Conservation (phyloP, 768 basidiomycete genomes). For the Suillus subaureus region DNA sequence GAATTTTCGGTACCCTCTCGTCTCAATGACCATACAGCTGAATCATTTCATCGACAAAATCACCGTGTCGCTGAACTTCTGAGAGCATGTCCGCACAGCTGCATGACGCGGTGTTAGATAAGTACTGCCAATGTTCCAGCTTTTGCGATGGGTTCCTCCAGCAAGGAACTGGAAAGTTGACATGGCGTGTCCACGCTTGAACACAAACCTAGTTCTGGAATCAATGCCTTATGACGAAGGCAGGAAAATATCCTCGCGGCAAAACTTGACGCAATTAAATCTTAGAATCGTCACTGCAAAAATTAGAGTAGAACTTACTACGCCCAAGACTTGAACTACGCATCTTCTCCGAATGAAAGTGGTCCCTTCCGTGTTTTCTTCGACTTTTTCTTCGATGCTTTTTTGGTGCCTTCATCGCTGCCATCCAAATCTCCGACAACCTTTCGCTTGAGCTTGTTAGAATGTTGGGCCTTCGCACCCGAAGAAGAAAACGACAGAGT, state of each 20-base stretch:
- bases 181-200: not conserved
- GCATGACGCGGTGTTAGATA: not conserved
- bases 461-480: conserved; percentile 25
- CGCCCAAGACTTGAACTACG: conserved; percentile 8
- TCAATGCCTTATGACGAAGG: not conserved
- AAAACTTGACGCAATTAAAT: not conserved
- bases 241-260: not conserved
- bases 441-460: conserved; percentile 38
- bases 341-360: conserved; percentile 38
- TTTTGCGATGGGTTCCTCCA: too few species aligned
- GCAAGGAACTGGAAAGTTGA: not conserved
- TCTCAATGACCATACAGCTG: not conserved
- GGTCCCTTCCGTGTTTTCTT: conserved; percentile 49
- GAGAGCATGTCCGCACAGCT: not conserved
- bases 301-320: not conserved
- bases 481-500: conserved; percentile 45
- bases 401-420: conserved; percentile 26
- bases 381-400: conserved; percentile 52
- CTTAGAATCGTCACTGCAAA: not conserved
- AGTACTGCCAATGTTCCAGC: not conserved
- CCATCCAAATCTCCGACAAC: conserved; percentile 36
- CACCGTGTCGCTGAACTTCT: not conserved
- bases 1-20: not conserved
- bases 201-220: not conserved
- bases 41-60: not conserved